Percentiles rank a stretch among this genome's conserved stretches.
These are phyloP conservation scores for Phytophthora lateralis DNA, from an alignment of 352 stramenopile genomes.

Conservation along the genomic window DNA sequence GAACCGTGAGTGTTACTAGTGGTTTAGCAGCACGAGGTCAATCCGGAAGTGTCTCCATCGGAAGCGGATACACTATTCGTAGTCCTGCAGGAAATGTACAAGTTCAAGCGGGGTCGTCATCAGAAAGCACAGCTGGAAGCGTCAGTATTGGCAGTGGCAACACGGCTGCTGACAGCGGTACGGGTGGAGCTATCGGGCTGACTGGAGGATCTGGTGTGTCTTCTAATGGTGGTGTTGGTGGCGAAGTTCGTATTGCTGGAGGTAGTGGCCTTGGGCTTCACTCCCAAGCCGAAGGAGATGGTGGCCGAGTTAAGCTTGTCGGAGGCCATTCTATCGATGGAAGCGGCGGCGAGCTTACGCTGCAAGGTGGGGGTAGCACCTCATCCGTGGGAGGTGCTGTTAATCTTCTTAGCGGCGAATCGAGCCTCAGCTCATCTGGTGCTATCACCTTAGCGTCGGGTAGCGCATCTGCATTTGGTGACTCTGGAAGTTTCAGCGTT, in stretches of 20 bases:
- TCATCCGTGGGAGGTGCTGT: conserved; percentile 53
- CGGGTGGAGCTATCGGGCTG: conserved; percentile 42
- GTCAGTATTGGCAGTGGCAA: conserved; percentile 45
- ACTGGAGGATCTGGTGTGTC: conserved; percentile 49
- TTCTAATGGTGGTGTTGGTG: conserved; percentile 53
- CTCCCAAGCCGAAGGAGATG: conserved; percentile 40
- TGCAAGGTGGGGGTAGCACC: conserved; percentile 43
- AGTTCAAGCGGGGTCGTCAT: conserved; percentile 41
- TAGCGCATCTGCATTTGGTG: conserved; percentile 41
- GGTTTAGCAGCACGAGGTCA: conserved; percentile 29
- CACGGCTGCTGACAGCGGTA: conserved; percentile 33
- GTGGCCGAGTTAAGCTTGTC: conserved; percentile 36
- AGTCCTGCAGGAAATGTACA: conserved; percentile 33
- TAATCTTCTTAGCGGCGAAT: conserved; percentile 46
- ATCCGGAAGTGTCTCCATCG: conserved; percentile 34
- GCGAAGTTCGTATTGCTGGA: conserved; percentile 45
- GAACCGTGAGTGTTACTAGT: conserved; percentile 35
- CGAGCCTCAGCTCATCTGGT: conserved; percentile 53
- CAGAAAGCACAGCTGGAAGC: conserved; percentile 30
- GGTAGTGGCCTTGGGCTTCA: conserved; percentile 42
- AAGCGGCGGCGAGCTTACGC: conserved; percentile 36
- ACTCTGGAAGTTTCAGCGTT: conserved; percentile 47
- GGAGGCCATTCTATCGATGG: conserved; percentile 51
- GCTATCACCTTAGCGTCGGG: conserved; percentile 43
- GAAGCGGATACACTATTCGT: conserved; percentile 30